These are phyloP conservation scores for Neurospora sp. DNA, from an alignment of 495 filamentous ascomycete genomes.

Conservation along the genomic window DNA sequence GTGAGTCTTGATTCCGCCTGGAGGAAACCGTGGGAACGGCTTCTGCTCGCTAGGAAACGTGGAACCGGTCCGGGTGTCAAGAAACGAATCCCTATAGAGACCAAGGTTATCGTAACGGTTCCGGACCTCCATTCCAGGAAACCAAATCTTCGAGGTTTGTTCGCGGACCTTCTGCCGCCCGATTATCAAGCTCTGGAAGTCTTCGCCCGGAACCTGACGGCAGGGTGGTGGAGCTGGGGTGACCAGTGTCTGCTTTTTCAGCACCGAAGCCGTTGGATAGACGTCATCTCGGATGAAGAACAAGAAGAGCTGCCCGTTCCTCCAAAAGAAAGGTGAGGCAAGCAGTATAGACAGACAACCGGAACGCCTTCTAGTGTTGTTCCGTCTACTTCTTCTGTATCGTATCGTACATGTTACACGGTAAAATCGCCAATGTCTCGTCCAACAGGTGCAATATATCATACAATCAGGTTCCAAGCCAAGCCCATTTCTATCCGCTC, in stretches of 20 bases:
- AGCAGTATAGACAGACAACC: background rate
- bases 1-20: conserved; percentile 55
- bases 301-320: background rate
- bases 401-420: background rate
- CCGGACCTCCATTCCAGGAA: conserved; percentile 91
- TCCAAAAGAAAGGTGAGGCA: background rate
- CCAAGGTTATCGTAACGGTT: conserved; percentile 58
- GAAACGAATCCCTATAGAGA: background rate
- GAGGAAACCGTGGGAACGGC: conserved; percentile 79
- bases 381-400: background rate
- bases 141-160: conserved; percentile 44
- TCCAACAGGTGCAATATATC: background rate
- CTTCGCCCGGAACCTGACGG: conserved; percentile 77
- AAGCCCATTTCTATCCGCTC: background rate
- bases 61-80: conserved; percentile 16
- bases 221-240: conserved; percentile 85
- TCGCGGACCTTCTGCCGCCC: conserved; percentile 33
- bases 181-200: conserved; percentile 66
- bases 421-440: background rate
- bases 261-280: conserved; percentile 54
- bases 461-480: background rate
- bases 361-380: background rate
- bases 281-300: conserved; percentile 1
- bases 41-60: conserved; percentile 55
- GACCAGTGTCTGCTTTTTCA: conserved; percentile 81